phyloP scores from a whole-genome alignment of 1,284 basidiomycete species.

The Boletus sp. region DNA sequence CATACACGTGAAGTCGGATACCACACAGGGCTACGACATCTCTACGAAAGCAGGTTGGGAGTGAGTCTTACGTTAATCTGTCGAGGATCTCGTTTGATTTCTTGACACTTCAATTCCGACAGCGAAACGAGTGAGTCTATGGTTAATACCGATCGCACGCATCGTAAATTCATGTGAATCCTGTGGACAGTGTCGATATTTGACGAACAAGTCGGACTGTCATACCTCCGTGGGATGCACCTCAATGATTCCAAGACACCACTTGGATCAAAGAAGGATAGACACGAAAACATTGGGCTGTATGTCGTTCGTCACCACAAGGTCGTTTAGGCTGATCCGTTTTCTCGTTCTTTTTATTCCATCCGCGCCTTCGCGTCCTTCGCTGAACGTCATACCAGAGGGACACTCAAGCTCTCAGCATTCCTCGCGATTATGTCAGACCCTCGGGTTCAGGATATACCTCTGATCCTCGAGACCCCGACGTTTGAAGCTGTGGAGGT shows the following conservation, averaged over 20 bases:
- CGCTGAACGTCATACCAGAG: slow-evolving; percentile 38
- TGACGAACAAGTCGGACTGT: slow-evolving; percentile 61
- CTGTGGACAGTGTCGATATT: slow-evolving; percentile 55
- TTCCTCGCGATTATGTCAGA: slow-evolving; percentile 73
- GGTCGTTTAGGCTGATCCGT: not conserved
- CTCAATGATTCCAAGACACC: slow-evolving; percentile 78
- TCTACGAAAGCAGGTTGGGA: slow-evolving; percentile 63
- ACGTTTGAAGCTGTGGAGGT: slow-evolving; percentile 57
- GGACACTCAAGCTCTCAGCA: slow-evolving; percentile 58
- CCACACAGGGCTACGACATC: slow-evolving; percentile 70
- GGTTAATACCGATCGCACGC: not conserved
- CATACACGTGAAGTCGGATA: not conserved
- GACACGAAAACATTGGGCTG: slow-evolving; percentile 84
- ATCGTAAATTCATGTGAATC: not conserved
- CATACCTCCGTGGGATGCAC: slow-evolving; percentile 78
- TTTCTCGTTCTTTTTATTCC: not conserved
- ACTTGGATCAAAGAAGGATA: slow-evolving; percentile 65
- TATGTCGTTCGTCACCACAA: slow-evolving; percentile 27
- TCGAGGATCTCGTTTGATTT: slow-evolving; percentile 8
- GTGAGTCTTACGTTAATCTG: slow-evolving; percentile 38
- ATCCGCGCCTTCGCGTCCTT: not conserved
- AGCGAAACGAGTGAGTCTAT: slow-evolving; percentile 24
- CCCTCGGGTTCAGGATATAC: slow-evolving; percentile 62
- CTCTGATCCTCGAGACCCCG: slow-evolving; percentile 82
- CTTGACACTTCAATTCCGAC: not conserved